Conservation (phyloP, 2,329 filamentous ascomycete genomes). For the Parastagonospora nodorum region DNA sequence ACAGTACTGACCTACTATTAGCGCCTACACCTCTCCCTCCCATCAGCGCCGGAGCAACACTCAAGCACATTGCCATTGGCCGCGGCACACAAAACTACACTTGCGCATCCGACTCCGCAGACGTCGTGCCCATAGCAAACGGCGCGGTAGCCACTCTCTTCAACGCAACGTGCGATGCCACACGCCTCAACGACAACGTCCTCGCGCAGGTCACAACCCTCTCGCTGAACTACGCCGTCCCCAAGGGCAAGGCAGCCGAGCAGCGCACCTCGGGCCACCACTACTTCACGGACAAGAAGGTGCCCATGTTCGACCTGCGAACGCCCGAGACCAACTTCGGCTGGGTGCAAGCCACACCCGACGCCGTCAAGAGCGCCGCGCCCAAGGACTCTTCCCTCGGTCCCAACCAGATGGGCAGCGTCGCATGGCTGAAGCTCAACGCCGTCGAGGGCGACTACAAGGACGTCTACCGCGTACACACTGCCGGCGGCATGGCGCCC, state of each 20-base stretch:
- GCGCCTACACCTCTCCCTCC: constrained; percentile 65
- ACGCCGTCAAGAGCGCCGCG: constrained; percentile 63
- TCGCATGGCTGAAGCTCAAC: constrained; percentile 79
- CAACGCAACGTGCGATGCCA: constrained; percentile 80
- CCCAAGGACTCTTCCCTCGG: constrained; percentile 66
- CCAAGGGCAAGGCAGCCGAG: constrained; percentile 52
- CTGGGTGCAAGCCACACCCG: constrained; percentile 69
- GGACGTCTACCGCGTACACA: constrained; percentile 83
- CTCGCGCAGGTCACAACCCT: constrained; percentile 68
- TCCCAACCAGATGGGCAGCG: constrained; percentile 63
- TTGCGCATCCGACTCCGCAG: constrained; percentile 65
- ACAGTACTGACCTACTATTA: constrained; percentile 31
- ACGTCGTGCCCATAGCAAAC: constrained; percentile 64
- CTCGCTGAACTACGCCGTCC: constrained; percentile 69
- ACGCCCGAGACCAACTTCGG: constrained; percentile 58
- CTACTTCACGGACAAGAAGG: constrained; percentile 74
- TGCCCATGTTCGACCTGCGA: constrained; percentile 81
- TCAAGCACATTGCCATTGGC: constrained; percentile 82
- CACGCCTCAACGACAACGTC: constrained; percentile 63
- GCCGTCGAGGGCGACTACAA: constrained; percentile 57
- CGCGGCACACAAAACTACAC: constrained; percentile 95
- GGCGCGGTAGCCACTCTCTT: constrained; percentile 86
- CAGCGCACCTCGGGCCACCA: constrained; percentile 75
- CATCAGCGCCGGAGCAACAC: constrained; percentile 63
- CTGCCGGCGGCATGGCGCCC: constrained; percentile 79